Conservation (phyloP, 2,329 filamentous ascomycete genomes). For the Exophiala bonariae region DNA sequence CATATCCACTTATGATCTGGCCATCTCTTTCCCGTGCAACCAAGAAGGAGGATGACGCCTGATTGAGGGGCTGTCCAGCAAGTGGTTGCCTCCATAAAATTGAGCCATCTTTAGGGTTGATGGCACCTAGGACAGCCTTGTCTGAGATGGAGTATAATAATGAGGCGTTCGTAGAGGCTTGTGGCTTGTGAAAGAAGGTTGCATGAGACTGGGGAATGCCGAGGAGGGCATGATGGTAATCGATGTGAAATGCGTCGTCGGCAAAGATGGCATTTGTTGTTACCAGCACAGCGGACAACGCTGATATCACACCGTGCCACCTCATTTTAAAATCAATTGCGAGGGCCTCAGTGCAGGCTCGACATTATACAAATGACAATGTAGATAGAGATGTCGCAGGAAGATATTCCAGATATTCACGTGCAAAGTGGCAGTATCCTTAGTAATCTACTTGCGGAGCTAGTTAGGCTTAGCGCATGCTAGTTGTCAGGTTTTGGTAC, state of each 20-base stretch:
- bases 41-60: constrained; percentile 32
- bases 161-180: constrained; percentile 77
- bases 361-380: too few species aligned
- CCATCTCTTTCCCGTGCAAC: constrained; percentile 66
- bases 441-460: too few species aligned
- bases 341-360: too few species aligned
- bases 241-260: constrained; percentile 87
- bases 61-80: constrained; percentile 45
- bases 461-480: too few species aligned
- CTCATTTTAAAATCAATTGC: constrained; percentile 14
- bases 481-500: too few species aligned
- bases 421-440: too few species aligned
- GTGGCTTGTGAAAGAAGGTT: constrained; percentile 92
- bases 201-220: constrained; percentile 78
- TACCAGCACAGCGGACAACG: constrained; percentile 9
- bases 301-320: constrained; percentile 18
- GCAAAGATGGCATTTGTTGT: constrained; percentile 63
- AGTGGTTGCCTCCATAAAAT: constrained; percentile 85
- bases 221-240: constrained; percentile 89
- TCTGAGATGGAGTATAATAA: constrained; percentile 91
- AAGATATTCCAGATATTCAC: too few species aligned
- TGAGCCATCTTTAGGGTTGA: constrained; percentile 82
- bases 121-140: constrained; percentile 76
- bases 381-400: too few species aligned
- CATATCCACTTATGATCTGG: constrained; percentile 72